A percentile compares a stretch with the other conserved stretches of the same genome.
phyloP scores from a whole-genome alignment of 306 rosid species.

The Coriaria nepalensis region DNA sequence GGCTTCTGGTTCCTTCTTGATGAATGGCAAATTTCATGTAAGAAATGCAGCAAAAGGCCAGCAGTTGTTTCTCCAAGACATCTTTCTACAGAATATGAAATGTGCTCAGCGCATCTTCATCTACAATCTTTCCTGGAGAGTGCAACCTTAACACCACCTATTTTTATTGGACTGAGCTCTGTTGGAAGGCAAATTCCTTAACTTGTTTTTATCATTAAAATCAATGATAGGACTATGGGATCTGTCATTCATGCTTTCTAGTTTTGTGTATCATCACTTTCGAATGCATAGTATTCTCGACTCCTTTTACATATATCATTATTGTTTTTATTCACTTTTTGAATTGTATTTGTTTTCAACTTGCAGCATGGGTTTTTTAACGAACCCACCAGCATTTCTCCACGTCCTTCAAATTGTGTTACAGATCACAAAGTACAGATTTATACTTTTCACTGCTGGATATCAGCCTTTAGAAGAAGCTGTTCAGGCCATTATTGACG shows the following conservation, averaged over 20 bases:
- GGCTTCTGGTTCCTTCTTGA: constrained; percentile 76
- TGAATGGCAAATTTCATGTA: constrained; percentile 77
- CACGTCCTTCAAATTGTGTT: constrained; percentile 40
- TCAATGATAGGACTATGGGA: too few species aligned
- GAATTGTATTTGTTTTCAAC: constrained; percentile 9
- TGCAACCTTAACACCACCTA: constrained; percentile 17
- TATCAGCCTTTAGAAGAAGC: constrained; percentile 47
- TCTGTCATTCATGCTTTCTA: constrained; percentile 1
- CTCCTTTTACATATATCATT: too few species aligned
- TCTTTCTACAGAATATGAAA: constrained; percentile 18
- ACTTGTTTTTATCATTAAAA: too few species aligned
- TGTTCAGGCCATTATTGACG: constrained; percentile 21
- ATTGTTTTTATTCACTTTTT: too few species aligned
- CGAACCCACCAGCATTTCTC: constrained; percentile 44
- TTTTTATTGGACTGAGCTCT: constrained; percentile 71
- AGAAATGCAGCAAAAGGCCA: constrained; percentile 39
- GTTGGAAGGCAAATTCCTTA: constrained; percentile 55
- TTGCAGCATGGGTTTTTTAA: constrained; percentile 76
- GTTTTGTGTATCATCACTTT: neutral
- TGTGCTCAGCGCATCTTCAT: constrained; percentile 44
- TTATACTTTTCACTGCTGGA: constrained; percentile 68
- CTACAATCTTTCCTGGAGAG: constrained; percentile 38
- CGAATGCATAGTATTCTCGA: too few species aligned
- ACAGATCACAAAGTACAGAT: constrained; percentile 39
- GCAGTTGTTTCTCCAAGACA: constrained; percentile 20